phyloP scores from a whole-genome alignment of 257 asterid genomes.

The Solanum dulcamara region DNA sequence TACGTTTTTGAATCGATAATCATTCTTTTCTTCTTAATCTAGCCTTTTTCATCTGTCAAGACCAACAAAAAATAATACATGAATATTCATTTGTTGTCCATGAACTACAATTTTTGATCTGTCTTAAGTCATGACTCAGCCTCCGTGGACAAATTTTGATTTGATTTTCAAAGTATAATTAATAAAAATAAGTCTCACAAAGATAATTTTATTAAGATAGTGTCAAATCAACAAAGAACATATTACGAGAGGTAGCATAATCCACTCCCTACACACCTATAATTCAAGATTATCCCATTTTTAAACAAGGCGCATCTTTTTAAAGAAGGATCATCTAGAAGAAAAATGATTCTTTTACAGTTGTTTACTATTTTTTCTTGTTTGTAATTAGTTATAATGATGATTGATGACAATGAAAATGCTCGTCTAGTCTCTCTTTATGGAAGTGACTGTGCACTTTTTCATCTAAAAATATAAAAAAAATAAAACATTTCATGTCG shows the following conservation, averaged over 20 bases:
- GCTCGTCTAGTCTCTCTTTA: background rate
- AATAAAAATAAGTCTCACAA: background rate
- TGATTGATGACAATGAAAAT: background rate
- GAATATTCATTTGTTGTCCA: too few species aligned
- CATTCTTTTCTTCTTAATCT: too few species aligned
- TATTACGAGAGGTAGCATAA: background rate
- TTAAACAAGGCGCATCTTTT: background rate
- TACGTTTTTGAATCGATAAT: too few species aligned
- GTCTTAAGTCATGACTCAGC: too few species aligned
- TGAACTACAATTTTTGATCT: too few species aligned
- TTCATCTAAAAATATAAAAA: background rate
- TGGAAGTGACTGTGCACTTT: background rate
- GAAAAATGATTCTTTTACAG: background rate
- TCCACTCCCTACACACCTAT: background rate
- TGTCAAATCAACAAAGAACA: too few species aligned
- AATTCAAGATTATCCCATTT: background rate
- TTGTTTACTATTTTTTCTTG: background rate
- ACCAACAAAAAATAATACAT: background rate
- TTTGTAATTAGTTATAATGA: background rate
- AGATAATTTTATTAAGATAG: background rate
- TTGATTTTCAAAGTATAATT: background rate
- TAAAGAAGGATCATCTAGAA: background rate
- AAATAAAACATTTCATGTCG: slow-evolving; percentile 16
- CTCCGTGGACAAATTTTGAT: background rate
- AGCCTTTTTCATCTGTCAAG: too few species aligned